Percentiles rank a stretch among this genome's conserved stretches.
Conservation (phyloP, 352 stramenopile species). For the Phytophthora ramorum region DNA sequence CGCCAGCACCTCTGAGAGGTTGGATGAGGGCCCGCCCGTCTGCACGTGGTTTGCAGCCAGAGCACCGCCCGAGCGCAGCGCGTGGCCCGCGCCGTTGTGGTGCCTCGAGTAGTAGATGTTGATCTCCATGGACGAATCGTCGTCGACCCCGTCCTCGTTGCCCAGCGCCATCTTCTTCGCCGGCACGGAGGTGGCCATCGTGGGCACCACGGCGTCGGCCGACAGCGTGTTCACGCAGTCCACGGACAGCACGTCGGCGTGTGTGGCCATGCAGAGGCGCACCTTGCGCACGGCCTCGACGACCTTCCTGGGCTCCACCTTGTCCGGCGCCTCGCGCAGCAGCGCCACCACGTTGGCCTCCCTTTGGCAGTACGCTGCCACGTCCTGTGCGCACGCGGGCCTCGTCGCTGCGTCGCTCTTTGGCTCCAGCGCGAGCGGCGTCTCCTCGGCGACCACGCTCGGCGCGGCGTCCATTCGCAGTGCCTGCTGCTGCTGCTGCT, state of each 20-base stretch:
- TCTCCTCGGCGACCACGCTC: not conserved
- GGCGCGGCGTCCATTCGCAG: slow-evolving; percentile 4
- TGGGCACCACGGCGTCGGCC: slow-evolving; percentile 25
- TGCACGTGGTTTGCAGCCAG: slow-evolving; percentile 39
- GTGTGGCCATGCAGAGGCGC: slow-evolving; percentile 57
- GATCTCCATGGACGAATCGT: slow-evolving; percentile 67
- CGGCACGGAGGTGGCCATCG: slow-evolving; percentile 24
- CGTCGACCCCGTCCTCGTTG: slow-evolving; percentile 27
- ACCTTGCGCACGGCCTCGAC: slow-evolving; percentile 51
- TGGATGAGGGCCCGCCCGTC: slow-evolving; percentile 24
- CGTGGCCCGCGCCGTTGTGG: slow-evolving; percentile 43
- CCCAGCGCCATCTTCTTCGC: slow-evolving; percentile 19
- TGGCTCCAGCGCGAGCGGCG: not conserved
- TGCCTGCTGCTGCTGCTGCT: slow-evolving; percentile 7
- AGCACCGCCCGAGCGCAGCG: slow-evolving; percentile 35
- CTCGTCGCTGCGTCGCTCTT: slow-evolving; percentile 10
- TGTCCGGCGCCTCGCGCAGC: slow-evolving; percentile 40
- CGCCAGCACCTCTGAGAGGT: slow-evolving; percentile 25
- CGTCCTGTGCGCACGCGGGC: slow-evolving; percentile 50
- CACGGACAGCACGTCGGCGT: slow-evolving; percentile 62
- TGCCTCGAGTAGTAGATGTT: slow-evolving; percentile 66
- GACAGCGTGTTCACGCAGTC: slow-evolving; percentile 58
- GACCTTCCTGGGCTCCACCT: slow-evolving; percentile 45
- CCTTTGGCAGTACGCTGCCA: slow-evolving; percentile 46
- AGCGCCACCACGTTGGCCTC: slow-evolving; percentile 63